phyloP scores from a whole-genome alignment of 73 alveolate species.

The Tetrahymena borealis region DNA sequence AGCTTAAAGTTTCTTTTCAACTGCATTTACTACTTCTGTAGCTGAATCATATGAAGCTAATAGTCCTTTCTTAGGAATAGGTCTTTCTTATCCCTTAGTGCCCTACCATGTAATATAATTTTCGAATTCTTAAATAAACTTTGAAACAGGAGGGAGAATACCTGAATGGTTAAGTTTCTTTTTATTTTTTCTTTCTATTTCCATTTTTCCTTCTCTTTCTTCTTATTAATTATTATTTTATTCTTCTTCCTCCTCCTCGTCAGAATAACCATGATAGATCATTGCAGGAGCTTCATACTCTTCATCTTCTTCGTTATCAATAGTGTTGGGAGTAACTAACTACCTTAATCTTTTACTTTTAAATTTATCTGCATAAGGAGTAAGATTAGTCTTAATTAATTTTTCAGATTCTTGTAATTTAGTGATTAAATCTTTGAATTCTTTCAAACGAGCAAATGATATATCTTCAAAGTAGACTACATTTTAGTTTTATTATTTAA shows the following conservation, averaged over 20 bases:
- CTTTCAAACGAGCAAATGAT: conserved; percentile 45
- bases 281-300: conserved; percentile 6
- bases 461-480: conserved; percentile 58
- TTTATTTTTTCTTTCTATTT: background rate
- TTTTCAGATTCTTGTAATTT: conserved; percentile 21
- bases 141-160: conserved; percentile 39
- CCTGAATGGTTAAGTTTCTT: background rate
- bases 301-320: conserved; percentile 3
- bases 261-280: background rate
- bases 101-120: conserved; percentile 53
- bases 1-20: conserved; percentile 38
- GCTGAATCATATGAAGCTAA: conserved; percentile 61
- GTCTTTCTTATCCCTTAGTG: conserved; percentile 22
- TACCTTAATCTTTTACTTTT: conserved; percentile 25
- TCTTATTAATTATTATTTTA: background rate
- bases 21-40: conserved; percentile 29
- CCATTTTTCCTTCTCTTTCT: background rate
- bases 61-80: conserved; percentile 62
- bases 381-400: conserved; percentile 23
- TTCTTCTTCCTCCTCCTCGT: background rate
- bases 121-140: conserved; percentile 42
- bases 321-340: conserved; percentile 5
- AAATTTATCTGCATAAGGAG: conserved; percentile 28
- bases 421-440: conserved; percentile 39
- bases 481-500: conserved; percentile 36